A percentile compares a stretch with the other conserved stretches of the same genome.
phyloP scores from a whole-genome alignment of 768 basidiomycete species.

The Scleroderma citrinum region DNA sequence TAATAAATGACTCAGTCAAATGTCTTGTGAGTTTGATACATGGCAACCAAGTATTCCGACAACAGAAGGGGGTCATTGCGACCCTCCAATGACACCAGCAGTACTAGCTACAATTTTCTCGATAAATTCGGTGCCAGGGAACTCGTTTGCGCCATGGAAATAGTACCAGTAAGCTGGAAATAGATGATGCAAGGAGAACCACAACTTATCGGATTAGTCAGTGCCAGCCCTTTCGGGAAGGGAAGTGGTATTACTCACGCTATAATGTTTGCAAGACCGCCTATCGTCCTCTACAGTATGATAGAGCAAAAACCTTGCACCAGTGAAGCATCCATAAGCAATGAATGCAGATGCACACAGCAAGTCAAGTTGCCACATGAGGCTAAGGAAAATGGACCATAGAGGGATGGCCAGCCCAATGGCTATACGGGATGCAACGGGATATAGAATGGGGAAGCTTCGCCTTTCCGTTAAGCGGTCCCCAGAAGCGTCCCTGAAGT shows the following conservation, averaged over 20 bases:
- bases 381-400: constrained; percentile 19
- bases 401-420: constrained; percentile 15
- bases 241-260: constrained; percentile 9
- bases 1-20: no score
- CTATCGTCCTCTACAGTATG: constrained; percentile 13
- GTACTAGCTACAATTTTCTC: neutral
- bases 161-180: constrained; percentile 12
- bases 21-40: no score
- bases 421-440: constrained; percentile 17
- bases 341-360: constrained; percentile 12
- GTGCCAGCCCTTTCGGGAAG: neutral
- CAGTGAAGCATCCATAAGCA: constrained; percentile 12
- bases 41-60: no score
- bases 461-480: constrained; percentile 30
- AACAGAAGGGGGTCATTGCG: no score
- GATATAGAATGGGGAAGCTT: constrained; percentile 38
- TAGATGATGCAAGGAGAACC: constrained; percentile 11
- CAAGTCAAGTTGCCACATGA: constrained; percentile 15
- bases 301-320: constrained; percentile 14
- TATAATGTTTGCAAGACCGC: constrained; percentile 19
- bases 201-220: constrained; percentile 6
- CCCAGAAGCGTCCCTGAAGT: constrained; percentile 35
- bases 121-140: neutral
- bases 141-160: neutral
- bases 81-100: neutral